Evolutionary conservation across 2,329 filamentous ascomycete species (phyloP).

Genomic region (Aspergillus piperis): DNA sequence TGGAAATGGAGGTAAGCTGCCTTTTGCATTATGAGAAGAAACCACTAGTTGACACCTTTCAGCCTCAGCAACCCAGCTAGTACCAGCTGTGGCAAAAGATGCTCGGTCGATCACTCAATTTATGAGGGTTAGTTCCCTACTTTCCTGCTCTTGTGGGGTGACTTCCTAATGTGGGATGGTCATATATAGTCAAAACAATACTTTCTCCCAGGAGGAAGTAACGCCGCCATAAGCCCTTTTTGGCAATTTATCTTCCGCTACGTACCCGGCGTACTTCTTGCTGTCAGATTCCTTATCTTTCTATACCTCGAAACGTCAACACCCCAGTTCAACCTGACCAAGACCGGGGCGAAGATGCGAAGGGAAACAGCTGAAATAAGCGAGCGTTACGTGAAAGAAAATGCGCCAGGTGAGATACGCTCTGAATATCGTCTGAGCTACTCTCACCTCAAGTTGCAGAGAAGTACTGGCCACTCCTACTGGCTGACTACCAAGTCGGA

Average conservation of each 20-base stretch:
- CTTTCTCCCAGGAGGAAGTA: slow-evolving; percentile 11
- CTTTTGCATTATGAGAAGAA: not conserved
- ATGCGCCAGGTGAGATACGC: slow-evolving; percentile 11
- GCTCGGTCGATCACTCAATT: slow-evolving; percentile 15
- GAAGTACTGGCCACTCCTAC: slow-evolving; percentile 21
- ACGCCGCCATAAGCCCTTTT: not conserved
- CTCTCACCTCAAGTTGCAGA: not conserved
- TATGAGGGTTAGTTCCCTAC: slow-evolving; percentile 12
- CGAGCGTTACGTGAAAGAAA: slow-evolving; percentile 9
- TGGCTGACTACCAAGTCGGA: slow-evolving; percentile 17
- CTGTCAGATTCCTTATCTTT: slow-evolving; percentile 9
- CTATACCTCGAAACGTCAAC: slow-evolving; percentile 15
- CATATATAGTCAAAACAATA: slow-evolving; percentile 14
- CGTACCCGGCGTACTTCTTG: slow-evolving; percentile 8
- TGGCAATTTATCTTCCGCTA: slow-evolving; percentile 11
- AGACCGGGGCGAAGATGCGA: slow-evolving; percentile 3
- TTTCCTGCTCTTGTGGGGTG: not conserved
- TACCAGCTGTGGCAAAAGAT: slow-evolving; percentile 13
- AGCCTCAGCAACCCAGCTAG: slow-evolving; percentile 20
- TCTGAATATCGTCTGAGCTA: not conserved
- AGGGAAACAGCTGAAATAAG: not conserved
- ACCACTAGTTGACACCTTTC: not conserved
- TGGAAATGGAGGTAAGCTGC: slow-evolving; percentile 17
- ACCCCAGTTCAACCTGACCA: slow-evolving; percentile 5
- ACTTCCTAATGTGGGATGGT: not conserved